Base-by-base conservation (phyloP, 2,329 filamentous ascomycete species). In the Fusarium secorum region DNA sequence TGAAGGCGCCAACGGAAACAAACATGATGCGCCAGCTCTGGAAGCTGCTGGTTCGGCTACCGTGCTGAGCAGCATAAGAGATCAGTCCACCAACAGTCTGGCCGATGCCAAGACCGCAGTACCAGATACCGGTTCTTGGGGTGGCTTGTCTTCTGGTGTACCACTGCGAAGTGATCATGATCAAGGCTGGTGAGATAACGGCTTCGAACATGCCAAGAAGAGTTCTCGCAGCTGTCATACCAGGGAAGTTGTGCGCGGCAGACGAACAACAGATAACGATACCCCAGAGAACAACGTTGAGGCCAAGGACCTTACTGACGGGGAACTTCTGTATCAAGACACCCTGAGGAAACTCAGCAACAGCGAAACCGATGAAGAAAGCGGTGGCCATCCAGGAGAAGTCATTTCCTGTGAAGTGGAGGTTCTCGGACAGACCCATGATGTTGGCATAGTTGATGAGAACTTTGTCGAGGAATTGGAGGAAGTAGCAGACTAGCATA, bases 181-280 rank as follows among this genome's bases (percentile, higher is more conserved):
- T 60, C 1, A 63, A 17, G 6, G 60, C 36, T 0, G 60, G 60
- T 11, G 60, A 63, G 7, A 63, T 63, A 0, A 63, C 60, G 1
- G 60, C 60, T 15, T 63, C 60, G 1, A 63, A 63, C 56, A 63
- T 63, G n/a, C 60, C 60, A n/a, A 63, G 60, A n/a, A 63, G 48
- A 2, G 60, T 63, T 17, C 60, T 51, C 6, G 60, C 56, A n/a
- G 60, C 56, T 6, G 60, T 53, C 44, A 63, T 63, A 2, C 60
- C 60, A 2, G 60, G 60, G 5, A 63, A 63, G n/a, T 33, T 63
- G 0, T 61, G 56, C 2, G 60, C 60, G 1, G 60, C 56, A 22
- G 56, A 59, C 3, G 60, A 63, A 11, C 60, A 63, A 5, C 60
- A 61, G 7, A 63, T 63, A 6, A 63, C 60, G 3, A 36, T 41